These are phyloP conservation scores for Bjerkandera adusta DNA, from an alignment of 1,284 basidiomycete genomes.

Conservation along the genomic window DNA sequence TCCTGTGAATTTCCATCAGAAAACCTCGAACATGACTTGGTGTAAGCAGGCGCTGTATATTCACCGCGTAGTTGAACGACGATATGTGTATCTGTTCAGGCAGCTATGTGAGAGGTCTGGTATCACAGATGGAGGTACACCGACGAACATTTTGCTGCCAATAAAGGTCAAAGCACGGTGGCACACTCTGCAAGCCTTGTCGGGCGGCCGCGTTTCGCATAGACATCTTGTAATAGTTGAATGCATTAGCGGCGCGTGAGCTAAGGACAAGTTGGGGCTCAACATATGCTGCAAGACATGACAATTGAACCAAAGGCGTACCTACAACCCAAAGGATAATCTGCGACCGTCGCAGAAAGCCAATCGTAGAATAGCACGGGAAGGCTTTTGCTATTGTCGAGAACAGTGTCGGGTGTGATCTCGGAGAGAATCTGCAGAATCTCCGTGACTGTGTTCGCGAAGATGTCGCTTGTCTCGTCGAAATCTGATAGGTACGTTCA, in stretches of 20 bases:
- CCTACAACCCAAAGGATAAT: background rate
- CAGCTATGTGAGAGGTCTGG: background rate
- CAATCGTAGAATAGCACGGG: background rate
- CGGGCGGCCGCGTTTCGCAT: background rate
- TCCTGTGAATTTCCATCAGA: too few species aligned
- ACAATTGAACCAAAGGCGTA: background rate
- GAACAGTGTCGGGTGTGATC: background rate
- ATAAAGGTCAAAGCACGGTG: background rate
- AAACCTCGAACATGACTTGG: too few species aligned
- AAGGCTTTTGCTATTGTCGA: background rate
- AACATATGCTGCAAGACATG: too few species aligned
- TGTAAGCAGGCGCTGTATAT: background rate
- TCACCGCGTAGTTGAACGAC: background rate
- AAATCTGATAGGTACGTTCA: background rate
- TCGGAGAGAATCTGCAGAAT: background rate
- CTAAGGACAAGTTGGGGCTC: background rate
- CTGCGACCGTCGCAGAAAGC: background rate
- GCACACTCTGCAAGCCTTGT: background rate
- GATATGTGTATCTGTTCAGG: background rate
- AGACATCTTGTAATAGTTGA: background rate
- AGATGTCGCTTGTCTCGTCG: background rate
- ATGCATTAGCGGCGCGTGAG: background rate
- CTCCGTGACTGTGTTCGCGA: background rate
- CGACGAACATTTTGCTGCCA: background rate
- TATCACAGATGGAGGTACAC: too few species aligned